Evolutionary conservation across 1,284 basidiomycete genomes (phyloP).

Genomic region (Ganoderma sp.): DNA sequence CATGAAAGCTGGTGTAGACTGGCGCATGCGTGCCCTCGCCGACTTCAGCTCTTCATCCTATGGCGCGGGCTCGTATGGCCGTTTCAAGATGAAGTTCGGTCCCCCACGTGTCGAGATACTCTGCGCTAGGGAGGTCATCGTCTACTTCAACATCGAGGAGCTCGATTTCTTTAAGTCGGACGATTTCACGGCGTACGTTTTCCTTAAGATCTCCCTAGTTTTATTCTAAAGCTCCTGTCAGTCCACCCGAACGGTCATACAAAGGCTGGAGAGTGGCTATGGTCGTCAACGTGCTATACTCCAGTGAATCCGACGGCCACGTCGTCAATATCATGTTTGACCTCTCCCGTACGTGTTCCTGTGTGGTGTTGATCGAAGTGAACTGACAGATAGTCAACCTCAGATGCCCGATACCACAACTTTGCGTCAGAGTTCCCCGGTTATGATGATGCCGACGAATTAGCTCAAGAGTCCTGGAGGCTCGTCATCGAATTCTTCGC

Average conservation of each 20-base stretch:
- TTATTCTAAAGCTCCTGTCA: slow-evolving; percentile 1
- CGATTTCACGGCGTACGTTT: slow-evolving; percentile 36
- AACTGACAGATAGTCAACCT: slow-evolving; percentile 35
- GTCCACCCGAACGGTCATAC: slow-evolving; percentile 17
- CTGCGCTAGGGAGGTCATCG: slow-evolving; percentile 42
- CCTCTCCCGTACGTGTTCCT: background rate
- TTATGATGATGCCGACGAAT: slow-evolving; percentile 32
- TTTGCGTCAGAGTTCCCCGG: slow-evolving; percentile 36
- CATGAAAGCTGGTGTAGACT: slow-evolving; percentile 19
- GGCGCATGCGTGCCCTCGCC: slow-evolving; percentile 35
- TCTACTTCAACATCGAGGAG: slow-evolving; percentile 41
- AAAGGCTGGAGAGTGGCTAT: slow-evolving; percentile 41
- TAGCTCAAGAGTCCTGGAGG: slow-evolving; percentile 30
- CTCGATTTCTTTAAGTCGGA: slow-evolving; percentile 35
- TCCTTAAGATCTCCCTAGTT: slow-evolving; percentile 15
- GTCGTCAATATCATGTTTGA: slow-evolving; percentile 30
- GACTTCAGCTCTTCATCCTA: slow-evolving; percentile 33
- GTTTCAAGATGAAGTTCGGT: slow-evolving; percentile 40
- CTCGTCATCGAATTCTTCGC: slow-evolving; percentile 39
- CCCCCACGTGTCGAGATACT: slow-evolving; percentile 40
- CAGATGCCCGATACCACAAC: slow-evolving; percentile 39
- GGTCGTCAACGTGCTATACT: slow-evolving; percentile 38
- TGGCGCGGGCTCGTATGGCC: slow-evolving; percentile 20
- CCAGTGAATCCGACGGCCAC: slow-evolving; percentile 32
- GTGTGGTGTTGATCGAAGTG: slow-evolving; percentile 14